A percentile compares a stretch with the other conserved stretches of the same genome.
Evolutionary conservation across 2,329 filamentous ascomycete genomes (phyloP).

Genomic region (Fonsecaea erecta): DNA sequence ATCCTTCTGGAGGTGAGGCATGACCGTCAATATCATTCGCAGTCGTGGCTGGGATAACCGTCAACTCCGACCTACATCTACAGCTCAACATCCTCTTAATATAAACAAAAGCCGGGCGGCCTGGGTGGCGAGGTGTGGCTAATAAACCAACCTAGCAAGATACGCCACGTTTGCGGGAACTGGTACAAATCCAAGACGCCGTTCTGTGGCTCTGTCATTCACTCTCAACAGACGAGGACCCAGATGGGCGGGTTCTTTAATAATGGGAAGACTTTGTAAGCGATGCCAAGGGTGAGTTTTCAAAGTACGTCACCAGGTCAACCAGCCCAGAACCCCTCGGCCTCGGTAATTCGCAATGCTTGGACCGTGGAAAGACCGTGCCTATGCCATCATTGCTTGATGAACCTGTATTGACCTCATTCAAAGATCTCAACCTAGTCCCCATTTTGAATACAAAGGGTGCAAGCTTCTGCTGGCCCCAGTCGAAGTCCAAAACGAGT

Average conservation of each 20-base stretch:
- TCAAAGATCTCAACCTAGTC: slow-evolving; percentile 49
- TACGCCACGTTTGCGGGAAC: slow-evolving; percentile 20
- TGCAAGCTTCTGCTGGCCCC: slow-evolving; percentile 41
- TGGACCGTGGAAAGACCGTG: background rate
- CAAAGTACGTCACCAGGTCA: no score
- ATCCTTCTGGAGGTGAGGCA: background rate
- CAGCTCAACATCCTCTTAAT: background rate
- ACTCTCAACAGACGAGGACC: no score
- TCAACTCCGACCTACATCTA: background rate
- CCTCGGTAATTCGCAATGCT: no score
- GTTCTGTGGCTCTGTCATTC: background rate
- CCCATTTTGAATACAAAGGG: slow-evolving; percentile 42
- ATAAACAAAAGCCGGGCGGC: no score
- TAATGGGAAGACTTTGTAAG: no score
- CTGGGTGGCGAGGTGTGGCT: no score
- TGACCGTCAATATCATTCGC: background rate
- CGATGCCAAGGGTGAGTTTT: no score
- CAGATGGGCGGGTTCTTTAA: no score
- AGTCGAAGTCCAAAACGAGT: slow-evolving; percentile 60
- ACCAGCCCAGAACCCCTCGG: no score
- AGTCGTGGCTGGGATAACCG: background rate
- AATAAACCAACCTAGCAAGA: slow-evolving; percentile 4
- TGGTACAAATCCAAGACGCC: slow-evolving; percentile 12
- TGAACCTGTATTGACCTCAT: slow-evolving; percentile 51
- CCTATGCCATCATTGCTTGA: slow-evolving; percentile 40